Evolutionary conservation across 768 basidiomycete species (phyloP).

Genomic region (Xerocomellus dryophilus): DNA sequence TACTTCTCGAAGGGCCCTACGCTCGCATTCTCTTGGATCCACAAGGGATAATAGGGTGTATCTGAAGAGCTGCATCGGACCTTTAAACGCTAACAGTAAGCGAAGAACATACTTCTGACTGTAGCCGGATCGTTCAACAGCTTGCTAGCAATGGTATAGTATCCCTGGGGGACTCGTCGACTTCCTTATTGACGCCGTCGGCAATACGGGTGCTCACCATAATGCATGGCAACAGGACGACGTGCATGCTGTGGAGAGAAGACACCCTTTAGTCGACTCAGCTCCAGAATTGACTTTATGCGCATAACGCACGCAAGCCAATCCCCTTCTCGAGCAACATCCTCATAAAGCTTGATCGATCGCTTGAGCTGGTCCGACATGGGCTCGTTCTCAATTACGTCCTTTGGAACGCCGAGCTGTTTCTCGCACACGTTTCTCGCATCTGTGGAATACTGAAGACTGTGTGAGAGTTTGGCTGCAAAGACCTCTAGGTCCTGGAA

Average conservation of each 20-base stretch:
- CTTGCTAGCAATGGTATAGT: neutral
- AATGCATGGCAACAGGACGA: neutral
- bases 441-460: neutral
- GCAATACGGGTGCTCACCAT: neutral
- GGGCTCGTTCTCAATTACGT: neutral
- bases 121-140: neutral
- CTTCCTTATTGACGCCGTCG: neutral
- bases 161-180: neutral
- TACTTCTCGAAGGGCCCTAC: neutral
- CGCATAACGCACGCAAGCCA: neutral
- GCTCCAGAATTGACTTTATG: neutral
- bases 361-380: neutral
- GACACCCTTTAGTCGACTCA: neutral
- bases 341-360: neutral
- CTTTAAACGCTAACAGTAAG: neutral
- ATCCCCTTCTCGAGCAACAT: neutral
- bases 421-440: neutral
- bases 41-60: neutral
- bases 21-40: neutral
- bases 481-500: neutral
- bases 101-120: neutral
- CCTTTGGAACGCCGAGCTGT: neutral
- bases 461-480: neutral
- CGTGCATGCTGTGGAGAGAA: neutral
- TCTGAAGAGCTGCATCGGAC: neutral